Base-by-base conservation (phyloP, 805 yeast species). In the Wickerhamomyces rabaulensis region DNA sequence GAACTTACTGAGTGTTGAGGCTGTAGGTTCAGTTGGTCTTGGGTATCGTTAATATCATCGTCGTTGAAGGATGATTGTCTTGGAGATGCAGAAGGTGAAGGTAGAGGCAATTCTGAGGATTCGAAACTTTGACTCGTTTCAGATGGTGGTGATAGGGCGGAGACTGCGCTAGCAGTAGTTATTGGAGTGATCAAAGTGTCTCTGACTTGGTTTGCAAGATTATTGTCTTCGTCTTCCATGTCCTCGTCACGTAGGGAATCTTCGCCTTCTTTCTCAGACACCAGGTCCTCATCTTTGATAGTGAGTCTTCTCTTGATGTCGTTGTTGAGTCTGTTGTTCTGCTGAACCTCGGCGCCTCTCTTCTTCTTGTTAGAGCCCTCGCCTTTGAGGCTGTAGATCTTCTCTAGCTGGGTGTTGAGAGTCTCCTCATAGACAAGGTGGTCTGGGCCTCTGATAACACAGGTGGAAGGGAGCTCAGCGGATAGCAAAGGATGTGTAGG, bases 1-100 rank as follows among this genome's bases (percentile, higher is more conserved):
- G 57, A 41, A 6, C 41, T 23, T 5, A 47, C 13, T n/a, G 12
- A 10, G 10, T 39, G 23, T 33, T 41, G 33, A 4, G 17, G 31
- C 15, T 38, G 36, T 39, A 44, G 10, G 37, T 27, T 13, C 20
- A 43, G 21, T 38, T 46, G 43, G 13, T 47, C 43, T 17, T 42
- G 20, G 3, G 20, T 43, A 13, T 31, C 49, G n/a, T 47, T 50
- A 20, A 33, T 33, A 2, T 45, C 48, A 15, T 48, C 47, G 22
- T 61, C 62, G 21, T 56, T 61, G 9, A 53, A 42, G 5, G 27
- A 43, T 2, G 63, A 55, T 44, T 71, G 80, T 4, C 67, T 68
- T 1, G 83, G 84, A 1, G 82, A 78, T 1, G 84, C 84, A 53
- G 82, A 78, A 0, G 87, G 88, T 9, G 86, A 81, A 0, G 87